phyloP scores from a whole-genome alignment of 2,329 filamentous ascomycete species.

The Botrytis elliptica region DNA sequence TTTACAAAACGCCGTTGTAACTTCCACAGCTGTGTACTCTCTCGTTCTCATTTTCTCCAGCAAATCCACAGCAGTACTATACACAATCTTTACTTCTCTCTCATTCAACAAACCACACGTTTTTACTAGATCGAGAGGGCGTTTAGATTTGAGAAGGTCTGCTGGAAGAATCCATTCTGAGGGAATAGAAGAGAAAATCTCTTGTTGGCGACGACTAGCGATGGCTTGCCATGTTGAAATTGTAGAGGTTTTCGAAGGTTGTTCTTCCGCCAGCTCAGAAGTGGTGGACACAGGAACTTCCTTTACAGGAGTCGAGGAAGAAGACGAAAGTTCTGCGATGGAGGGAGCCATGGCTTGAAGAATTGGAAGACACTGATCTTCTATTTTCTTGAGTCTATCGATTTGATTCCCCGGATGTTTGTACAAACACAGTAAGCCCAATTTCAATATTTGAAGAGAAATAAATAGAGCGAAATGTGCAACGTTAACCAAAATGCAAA shows the following conservation, averaged over 20 bases:
- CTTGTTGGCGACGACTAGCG: neutral
- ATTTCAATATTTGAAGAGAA: neutral
- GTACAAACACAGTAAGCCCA: neutral
- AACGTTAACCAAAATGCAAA: neutral
- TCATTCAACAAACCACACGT: neutral
- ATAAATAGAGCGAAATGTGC: neutral
- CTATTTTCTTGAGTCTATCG: neutral
- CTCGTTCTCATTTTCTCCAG: conserved; percentile 39
- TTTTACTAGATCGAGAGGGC: neutral
- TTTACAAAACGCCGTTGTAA: conserved; percentile 55
- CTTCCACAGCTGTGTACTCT: conserved; percentile 45
- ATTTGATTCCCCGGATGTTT: neutral
- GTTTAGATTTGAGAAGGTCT: neutral
- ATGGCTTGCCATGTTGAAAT: neutral
- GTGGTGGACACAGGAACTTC: neutral
- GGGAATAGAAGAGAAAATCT: conserved; percentile 1
- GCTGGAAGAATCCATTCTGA: neutral
- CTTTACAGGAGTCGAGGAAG: neutral
- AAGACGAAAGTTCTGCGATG: neutral
- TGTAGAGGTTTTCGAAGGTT: neutral
- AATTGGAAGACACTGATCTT: conserved; percentile 5
- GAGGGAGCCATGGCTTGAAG: neutral
- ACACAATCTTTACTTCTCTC: conserved; percentile 31
- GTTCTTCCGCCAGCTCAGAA: neutral
- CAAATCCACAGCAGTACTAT: conserved; percentile 29